Conservation (phyloP, 2,329 filamentous ascomycete genomes). For the Beauveria sp. region DNA sequence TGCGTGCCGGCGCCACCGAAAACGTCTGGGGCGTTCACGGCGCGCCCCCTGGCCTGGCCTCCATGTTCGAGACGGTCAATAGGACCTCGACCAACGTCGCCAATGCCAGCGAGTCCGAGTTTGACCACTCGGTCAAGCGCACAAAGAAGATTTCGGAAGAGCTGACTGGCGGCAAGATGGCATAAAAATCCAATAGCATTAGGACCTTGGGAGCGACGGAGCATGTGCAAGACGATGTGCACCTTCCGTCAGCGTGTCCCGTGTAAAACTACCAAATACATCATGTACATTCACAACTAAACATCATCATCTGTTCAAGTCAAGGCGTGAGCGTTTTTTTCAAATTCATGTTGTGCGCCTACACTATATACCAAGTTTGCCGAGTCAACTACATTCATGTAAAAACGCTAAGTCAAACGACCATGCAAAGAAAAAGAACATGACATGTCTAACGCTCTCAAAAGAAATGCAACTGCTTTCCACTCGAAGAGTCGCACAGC, state of each 20-base stretch:
- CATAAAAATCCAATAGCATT: conserved; percentile 17
- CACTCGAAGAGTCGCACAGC: not conserved
- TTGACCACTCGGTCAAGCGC: conserved; percentile 39
- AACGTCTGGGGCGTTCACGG: conserved; percentile 47
- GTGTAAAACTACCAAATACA: conserved; percentile 9
- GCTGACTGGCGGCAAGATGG: conserved; percentile 52
- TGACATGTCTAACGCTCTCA: not conserved
- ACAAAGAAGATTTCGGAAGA: conserved; percentile 52
- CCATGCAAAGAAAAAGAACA: not conserved
- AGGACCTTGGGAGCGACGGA: not conserved
- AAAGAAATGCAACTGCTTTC: not conserved
- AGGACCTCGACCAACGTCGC: conserved; percentile 29
- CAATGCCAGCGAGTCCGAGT: conserved; percentile 30
- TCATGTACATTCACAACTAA: conserved; percentile 8
- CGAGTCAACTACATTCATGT: not conserved
- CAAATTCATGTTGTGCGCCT: not conserved
- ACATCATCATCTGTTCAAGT: not conserved
- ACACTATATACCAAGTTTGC: not conserved
- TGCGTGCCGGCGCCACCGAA: conserved; percentile 28
- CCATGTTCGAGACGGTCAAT: conserved; percentile 34
- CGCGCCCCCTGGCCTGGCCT: conserved; percentile 35
- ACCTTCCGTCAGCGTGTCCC: not conserved
- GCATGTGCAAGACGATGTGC: conserved; percentile 4
- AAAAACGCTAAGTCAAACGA: conserved; percentile 4
- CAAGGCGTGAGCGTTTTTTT: not conserved